Evolutionary conservation across 768 basidiomycete genomes (phyloP).

Genomic region (Daedaleopsis nitida): DNA sequence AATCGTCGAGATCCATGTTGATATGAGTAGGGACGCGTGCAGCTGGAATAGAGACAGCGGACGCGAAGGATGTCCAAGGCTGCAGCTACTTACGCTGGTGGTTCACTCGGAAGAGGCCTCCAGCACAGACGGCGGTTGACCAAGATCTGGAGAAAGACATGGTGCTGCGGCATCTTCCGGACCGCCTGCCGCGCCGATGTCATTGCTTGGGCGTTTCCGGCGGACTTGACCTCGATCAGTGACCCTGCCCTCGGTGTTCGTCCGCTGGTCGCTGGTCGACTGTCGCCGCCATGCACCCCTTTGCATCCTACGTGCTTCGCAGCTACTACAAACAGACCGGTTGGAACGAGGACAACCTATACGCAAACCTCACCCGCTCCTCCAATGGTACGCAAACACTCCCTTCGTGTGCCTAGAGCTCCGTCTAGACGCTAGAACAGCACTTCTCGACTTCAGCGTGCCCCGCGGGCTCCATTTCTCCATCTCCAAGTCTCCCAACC

Average conservation of each 20-base stretch:
- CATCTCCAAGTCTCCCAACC: constrained; percentile 86
- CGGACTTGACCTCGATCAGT: neutral
- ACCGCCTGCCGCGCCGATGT: neutral
- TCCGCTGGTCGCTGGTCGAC: constrained; percentile 17
- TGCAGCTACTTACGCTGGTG: neutral
- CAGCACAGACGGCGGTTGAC: no score
- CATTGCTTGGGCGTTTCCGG: constrained; percentile 1
- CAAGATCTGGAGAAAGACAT: neutral
- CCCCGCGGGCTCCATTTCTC: constrained; percentile 80
- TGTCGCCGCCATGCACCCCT: constrained; percentile 69
- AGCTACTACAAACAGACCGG: constrained; percentile 91
- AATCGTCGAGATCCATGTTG: constrained; percentile 43
- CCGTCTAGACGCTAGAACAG: constrained; percentile 40
- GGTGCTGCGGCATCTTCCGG: constrained; percentile 15
- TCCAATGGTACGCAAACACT: constrained; percentile 65
- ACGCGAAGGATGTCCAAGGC: neutral
- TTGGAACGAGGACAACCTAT: constrained; percentile 97
- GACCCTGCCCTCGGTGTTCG: neutral
- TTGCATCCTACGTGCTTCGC: constrained; percentile 84
- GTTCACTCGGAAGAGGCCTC: no score
- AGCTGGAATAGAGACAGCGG: neutral
- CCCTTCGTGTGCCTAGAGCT: neutral
- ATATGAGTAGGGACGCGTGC: neutral
- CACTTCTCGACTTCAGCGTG: constrained; percentile 89
- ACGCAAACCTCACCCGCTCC: constrained; percentile 85